phyloP scores from a whole-genome alignment of 768 basidiomycete genomes.

The Mycena crocata region DNA sequence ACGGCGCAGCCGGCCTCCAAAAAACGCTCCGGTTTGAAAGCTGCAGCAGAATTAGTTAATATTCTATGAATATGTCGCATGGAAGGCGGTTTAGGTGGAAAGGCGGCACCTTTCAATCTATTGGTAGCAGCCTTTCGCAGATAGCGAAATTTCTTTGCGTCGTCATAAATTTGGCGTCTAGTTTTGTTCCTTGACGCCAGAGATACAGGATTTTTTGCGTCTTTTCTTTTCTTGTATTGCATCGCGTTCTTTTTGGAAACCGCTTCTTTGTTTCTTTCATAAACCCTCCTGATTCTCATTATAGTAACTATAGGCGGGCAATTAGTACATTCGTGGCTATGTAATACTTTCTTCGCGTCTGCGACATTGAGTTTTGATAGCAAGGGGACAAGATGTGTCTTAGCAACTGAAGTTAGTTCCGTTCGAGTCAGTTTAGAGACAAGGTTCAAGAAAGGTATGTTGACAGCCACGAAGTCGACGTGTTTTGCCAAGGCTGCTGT shows the following conservation, averaged over 20 bases:
- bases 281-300: neutral
- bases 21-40: neutral
- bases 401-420: neutral
- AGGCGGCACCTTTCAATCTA: neutral
- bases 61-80: neutral
- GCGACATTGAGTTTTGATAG: neutral
- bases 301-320: neutral
- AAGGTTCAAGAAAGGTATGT: neutral
- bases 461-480: neutral
- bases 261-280: too few relatives aligned
- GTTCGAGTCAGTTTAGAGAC: neutral
- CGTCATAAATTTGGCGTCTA: neutral
- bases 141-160: neutral
- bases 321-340: neutral
- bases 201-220: neutral
- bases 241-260: neutral
- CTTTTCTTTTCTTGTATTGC: neutral
- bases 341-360: neutral
- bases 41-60: neutral
- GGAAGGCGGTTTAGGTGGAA: neutral
- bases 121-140: neutral
- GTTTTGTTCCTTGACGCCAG: neutral
- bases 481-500: neutral
- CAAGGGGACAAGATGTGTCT: neutral
- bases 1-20: neutral